Evolutionary conservation across 2,329 filamentous ascomycete genomes (phyloP), one percentile per base, ranked within the genome.

Genomic region (Coniochaeta prunicola): DNA sequence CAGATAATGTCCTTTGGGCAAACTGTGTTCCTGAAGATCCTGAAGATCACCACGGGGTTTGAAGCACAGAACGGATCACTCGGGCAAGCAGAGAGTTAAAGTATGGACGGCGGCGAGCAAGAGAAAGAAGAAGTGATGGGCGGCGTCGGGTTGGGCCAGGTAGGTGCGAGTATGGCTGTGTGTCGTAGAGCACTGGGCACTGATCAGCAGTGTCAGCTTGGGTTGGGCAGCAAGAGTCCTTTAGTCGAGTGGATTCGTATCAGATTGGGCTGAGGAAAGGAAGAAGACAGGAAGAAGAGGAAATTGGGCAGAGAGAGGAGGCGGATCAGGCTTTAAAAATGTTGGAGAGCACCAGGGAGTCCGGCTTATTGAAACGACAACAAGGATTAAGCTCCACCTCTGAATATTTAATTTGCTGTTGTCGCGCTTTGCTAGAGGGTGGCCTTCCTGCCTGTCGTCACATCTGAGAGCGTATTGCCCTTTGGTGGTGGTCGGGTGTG

Each of bases 271-370:
- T 73, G 70, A 7, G 21, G 45, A 55, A 36, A 50, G 42, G 34
- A 59, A 72, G 72, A 65, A 67, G 67, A 62, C 66, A 63, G 64
- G 66, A 66, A 59, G 58, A 67, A 65, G 64, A 67, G 60, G 61
- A 24, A 36, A 69, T 75, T 72, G 71, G 73, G 73, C 72, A 68
- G 71, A 65, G 70, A 74, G 76, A 78, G 77, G 74, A 72, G 69
- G 45, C 21, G 68, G 71, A 73, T 62, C 74, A 75, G 76, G 73
- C 80, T 81, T 81, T 81, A 81, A 67, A 81, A 67, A 24, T 33
- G n/a, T 21, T 34, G 30, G 53, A 33, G 53, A 34, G 53, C 28
- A 55, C 45, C 36, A 50, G n/a, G 2, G 4, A 30, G 4, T 7
- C 53, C 53, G 26, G 53, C 30, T 56, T 56, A 38, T 56, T 34